Evolutionary conservation across 1,284 basidiomycete species (phyloP).

Genomic region (Coniferiporia weirii): DNA sequence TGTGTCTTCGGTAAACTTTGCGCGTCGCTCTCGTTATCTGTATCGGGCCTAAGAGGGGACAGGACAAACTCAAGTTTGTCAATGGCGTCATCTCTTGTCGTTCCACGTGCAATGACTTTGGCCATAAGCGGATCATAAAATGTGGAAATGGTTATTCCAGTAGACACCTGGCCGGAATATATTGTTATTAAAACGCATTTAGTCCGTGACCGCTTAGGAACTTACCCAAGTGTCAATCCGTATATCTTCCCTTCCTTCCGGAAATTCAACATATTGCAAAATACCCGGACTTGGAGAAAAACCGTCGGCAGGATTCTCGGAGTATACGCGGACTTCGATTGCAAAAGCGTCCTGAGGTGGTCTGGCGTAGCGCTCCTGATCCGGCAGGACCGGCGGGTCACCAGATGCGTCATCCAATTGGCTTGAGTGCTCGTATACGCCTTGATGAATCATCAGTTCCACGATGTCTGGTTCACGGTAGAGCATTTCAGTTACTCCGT

Average conservation of each 20-base stretch:
- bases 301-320: conserved; percentile 55
- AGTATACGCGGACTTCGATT: conserved; percentile 64
- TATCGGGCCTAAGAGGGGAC: background rate
- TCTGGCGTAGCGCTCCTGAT: conserved; percentile 30
- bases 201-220: conserved; percentile 6
- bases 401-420: conserved; percentile 26
- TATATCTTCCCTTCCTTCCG: conserved; percentile 30
- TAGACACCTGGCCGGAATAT: conserved; percentile 35
- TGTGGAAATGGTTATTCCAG: conserved; percentile 48
- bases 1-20: background rate
- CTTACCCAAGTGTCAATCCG: conserved; percentile 53
- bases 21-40: too few relatives aligned
- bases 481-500: conserved; percentile 59
- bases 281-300: conserved; percentile 62
- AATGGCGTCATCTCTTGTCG: conserved; percentile 38
- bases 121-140: conserved; percentile 55
- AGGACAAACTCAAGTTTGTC: conserved; percentile 27
- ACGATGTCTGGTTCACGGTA: conserved; percentile 60
- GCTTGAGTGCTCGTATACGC: conserved; percentile 30
- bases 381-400: conserved; percentile 24
- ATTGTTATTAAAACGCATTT: background rate
- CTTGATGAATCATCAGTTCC: conserved; percentile 59
- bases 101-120: conserved; percentile 47
- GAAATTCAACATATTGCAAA: conserved; percentile 50
- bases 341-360: conserved; percentile 33